Percentiles rank a stretch among this genome's conserved stretches.
phyloP scores from a whole-genome alignment of 1,139 yeast species.

The Protomyces macrosporus region DNA sequence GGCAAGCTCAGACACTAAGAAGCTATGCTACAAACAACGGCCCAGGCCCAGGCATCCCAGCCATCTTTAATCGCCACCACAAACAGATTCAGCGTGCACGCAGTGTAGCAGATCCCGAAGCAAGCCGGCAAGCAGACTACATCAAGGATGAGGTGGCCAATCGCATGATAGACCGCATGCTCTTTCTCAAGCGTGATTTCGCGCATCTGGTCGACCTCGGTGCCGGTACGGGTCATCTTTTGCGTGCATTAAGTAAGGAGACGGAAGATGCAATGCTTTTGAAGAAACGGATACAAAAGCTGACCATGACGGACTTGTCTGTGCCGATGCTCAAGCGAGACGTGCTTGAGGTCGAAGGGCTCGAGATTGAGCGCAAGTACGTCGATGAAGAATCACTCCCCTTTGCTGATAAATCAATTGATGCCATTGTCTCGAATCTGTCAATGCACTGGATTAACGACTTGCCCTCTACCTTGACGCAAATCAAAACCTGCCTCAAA shows the following conservation, averaged over 20 bases:
- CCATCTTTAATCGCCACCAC: slow-evolving; percentile 60
- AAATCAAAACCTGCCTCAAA: slow-evolving; percentile 57
- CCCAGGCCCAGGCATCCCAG: slow-evolving; percentile 14
- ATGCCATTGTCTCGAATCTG: slow-evolving; percentile 68
- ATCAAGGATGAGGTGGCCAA: slow-evolving; percentile 67
- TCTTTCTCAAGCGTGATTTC: slow-evolving; percentile 58
- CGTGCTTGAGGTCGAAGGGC: slow-evolving; percentile 36
- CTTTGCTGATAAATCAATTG: slow-evolving; percentile 47
- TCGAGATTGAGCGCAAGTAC: slow-evolving; percentile 48
- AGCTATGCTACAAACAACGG: not conserved
- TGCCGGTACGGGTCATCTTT: slow-evolving; percentile 62
- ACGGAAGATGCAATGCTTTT: slow-evolving; percentile 48
- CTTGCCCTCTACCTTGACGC: slow-evolving; percentile 56
- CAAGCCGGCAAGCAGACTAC: slow-evolving; percentile 63
- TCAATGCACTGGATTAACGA: slow-evolving; percentile 84
- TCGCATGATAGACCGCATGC: slow-evolving; percentile 67
- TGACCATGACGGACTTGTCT: slow-evolving; percentile 67
- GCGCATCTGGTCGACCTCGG: slow-evolving; percentile 65
- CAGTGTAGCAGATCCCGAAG: slow-evolving; percentile 45
- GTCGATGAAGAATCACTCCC: slow-evolving; percentile 58
- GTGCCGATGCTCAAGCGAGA: slow-evolving; percentile 52
- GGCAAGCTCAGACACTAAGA: not conserved
- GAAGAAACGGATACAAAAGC: slow-evolving; percentile 51
- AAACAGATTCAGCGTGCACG: slow-evolving; percentile 58
- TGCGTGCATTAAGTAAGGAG: slow-evolving; percentile 39